Evolutionary conservation across 345 rosid species (phyloP), one percentile per base, ranked within the genome.

Genomic region (Heritiera fomes): DNA sequence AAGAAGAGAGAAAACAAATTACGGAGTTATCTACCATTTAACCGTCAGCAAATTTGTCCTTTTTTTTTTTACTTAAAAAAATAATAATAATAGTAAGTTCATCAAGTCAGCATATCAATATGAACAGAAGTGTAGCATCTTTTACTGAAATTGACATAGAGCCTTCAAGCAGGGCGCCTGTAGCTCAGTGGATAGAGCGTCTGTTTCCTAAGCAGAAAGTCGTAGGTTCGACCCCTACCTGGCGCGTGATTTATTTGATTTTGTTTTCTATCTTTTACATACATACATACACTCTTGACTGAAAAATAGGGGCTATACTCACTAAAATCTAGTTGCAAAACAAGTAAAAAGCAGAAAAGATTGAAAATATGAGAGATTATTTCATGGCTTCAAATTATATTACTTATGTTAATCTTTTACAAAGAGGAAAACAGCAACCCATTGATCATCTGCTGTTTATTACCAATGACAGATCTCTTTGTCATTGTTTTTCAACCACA

Each of bases 161-260:
- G 28, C 28, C 0, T 23, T 23, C 28, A 23, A 23, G 28, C 28
- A 23, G 28, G 28, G 98, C 97, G 90, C 93, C 83, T 88, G 95
- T 94, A 92, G 99, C 95, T 96, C 97, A 91, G 93, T 92, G 97
- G 95, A 92, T 92, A 92, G 97, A 92, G 97, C 93, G 95, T 91
- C 97, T 90, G 97, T 92, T 92, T 94, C 98, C 95, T 91, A 92
- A 91, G 97, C 97, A 89, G 95, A 93, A 93, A 83, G 97, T 81
- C 97, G 88, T 91, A 90, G 97, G 95, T 90, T 94, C 97, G 93
- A 88, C 87, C 93, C 92, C 94, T 88, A 89, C 89, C 94, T 88
- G 97, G 92, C 91, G 95, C 93, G 94, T 23, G 0, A 66, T 14
- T 8, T 45, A 12, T 49, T 14, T 71, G 1, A 43, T 43, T 32